Evolutionary conservation across 169 alveolate genomes (phyloP), one percentile per base, ranked within the genome.

Genomic region (Miamiensis avidus): DNA sequence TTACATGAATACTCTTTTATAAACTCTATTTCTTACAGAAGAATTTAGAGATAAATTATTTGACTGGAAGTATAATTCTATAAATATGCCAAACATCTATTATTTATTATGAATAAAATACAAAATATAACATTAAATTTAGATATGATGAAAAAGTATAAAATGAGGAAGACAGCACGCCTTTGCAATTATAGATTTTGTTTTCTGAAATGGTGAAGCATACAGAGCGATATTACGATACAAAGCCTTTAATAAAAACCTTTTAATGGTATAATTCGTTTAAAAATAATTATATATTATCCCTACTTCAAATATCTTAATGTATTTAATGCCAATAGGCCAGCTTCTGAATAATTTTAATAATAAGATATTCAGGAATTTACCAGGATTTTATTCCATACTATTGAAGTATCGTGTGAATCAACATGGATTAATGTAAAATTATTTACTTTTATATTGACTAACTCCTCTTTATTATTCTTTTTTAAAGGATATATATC

Each of bases 281-380:
- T 49, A 11, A 49, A 11, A n/a, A n/a, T n/a, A n/a, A n/a, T n/a
- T n/a, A n/a, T n/a, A n/a, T n/a, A n/a, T n/a, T n/a, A n/a, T n/a
- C n/a, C n/a, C n/a, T n/a, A n/a, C n/a, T n/a, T n/a, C n/a, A n/a
- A n/a, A n/a, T n/a, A n/a, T n/a, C n/a, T n/a, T n/a, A n/a, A n/a
- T 49, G 4, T 49, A 11, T 49, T 49, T 49, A 49, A 49, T 49
- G 4, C 20, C 4, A 87, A 89, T 89, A 89, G 95, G 95, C 85
- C 81, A 81, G 64, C 79, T 27, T 84, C 82, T 27, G 91, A 91
- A 69, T 82, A 88, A 65, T 91, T 87, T 79, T 73, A 85, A n/a
- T 89, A 91, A 77, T 91, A 91, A 31, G 95, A 91, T 87, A 87
- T 91, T 1, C 84, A 89, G 76, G 95, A 91, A 89, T 87, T 91